Evolutionary conservation across 768 basidiomycete species (phyloP).

Genomic region (Boletus edulis): DNA sequence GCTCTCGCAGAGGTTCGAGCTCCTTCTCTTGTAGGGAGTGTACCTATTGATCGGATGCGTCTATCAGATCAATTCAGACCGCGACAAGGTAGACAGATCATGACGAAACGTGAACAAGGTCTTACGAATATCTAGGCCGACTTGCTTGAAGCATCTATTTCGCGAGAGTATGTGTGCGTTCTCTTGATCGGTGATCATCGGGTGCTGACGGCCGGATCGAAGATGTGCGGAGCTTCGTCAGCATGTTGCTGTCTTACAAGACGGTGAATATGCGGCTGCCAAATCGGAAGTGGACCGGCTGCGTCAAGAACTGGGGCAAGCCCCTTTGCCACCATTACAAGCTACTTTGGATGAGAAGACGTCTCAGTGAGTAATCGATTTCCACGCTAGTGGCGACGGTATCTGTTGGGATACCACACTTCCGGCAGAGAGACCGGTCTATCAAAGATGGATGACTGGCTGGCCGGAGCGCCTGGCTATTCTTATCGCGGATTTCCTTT

Average conservation of each 20-base stretch:
- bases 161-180: constrained; percentile 55
- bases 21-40: constrained; percentile 3
- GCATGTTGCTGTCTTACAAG: constrained; percentile 66
- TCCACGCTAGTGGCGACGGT: constrained; percentile 9
- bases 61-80: constrained; percentile 72
- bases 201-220: constrained; percentile 10
- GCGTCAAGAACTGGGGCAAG: constrained; percentile 72
- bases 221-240: constrained; percentile 66
- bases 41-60: constrained; percentile 12
- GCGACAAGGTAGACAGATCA: constrained; percentile 54
- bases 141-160: constrained; percentile 61
- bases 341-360: constrained; percentile 70
- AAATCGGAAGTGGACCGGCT: constrained; percentile 77
- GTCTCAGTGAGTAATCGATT: constrained; percentile 41
- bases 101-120: background rate
- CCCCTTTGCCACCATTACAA: constrained; percentile 70
- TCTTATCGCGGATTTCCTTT: background rate
- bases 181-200: background rate
- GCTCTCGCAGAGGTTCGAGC: constrained; percentile 64
- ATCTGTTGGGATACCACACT: background rate
- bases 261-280: constrained; percentile 72
- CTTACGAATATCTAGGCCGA: constrained; percentile 48
- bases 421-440: constrained; percentile 2
- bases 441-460: background rate
- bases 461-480: background rate